Evolutionary conservation across 768 basidiomycete species (phyloP), one percentile per base, ranked within the genome.

Genomic region (Mrakia blollopis): DNA sequence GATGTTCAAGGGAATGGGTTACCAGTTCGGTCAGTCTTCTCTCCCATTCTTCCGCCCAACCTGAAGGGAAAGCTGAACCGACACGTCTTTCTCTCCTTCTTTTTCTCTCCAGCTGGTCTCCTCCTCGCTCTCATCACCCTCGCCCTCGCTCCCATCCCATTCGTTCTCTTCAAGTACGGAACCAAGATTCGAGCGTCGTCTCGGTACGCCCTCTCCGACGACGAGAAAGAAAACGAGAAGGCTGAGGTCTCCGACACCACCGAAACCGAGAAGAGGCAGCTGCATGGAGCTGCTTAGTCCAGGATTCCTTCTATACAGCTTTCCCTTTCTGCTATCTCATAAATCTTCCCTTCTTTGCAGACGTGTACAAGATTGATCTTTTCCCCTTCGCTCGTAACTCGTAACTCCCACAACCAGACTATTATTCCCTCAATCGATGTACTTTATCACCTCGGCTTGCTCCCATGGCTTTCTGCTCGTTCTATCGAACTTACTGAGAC

Each of bases 1-100:
- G 52, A 90, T 92, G 88, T 71, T 76, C 75, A 18, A 63, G 11
- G 69, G 69, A 39, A 76, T 76, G 69, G 69, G 57, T 14, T 52
- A 54, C 23, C 71, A 72, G 70, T 47, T 50, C 32, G 37, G 57
- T 57, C n/a, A 25, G 23, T 57, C 28, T 57, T 71, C 35, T 18
- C 50, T n/a, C 50, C 21, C 30, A 9, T 50, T n/a, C 32, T 32
- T 28, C 37, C 9, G 23, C n/a, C n/a, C n/a, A n/a, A n/a, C n/a
- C n/a, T n/a, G n/a, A n/a, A n/a, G n/a, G n/a, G n/a, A n/a, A n/a
- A n/a, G n/a, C n/a, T n/a, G n/a, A n/a, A n/a, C n/a, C n/a, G n/a
- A n/a, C n/a, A n/a, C n/a, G n/a, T n/a, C 68, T 44, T n/a, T 23
- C 39, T 5, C 68, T 37, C 18, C 41, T 8, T 11, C 50, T 54